These are phyloP conservation scores for Talaromyces proteolyticus DNA, from an alignment of 495 filamentous ascomycete species.

Conservation along the genomic window DNA sequence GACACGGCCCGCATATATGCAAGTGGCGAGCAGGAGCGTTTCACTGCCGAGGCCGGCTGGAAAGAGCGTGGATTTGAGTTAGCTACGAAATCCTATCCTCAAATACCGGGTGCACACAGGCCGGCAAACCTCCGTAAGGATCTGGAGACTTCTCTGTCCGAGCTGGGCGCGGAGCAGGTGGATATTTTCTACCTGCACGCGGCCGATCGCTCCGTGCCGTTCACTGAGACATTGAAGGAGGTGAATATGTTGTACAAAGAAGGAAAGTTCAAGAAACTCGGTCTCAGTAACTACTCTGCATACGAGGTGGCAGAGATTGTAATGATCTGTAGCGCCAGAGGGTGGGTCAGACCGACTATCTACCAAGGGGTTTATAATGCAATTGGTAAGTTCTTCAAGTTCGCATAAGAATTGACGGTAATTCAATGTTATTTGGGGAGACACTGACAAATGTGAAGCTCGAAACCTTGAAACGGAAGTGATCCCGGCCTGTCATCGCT, in stretches of 20 bases:
- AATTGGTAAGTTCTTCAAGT: too few relatives aligned
- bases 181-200: conserved; percentile 91
- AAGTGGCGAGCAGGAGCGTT: conserved; percentile 61
- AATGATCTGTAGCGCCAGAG: conserved; percentile 29
- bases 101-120: conserved; percentile 49
- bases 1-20: conserved; percentile 65
- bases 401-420: too few relatives aligned
- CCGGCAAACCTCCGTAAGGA: conserved; percentile 53
- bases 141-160: conserved; percentile 59
- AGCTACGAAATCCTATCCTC: conserved; percentile 55
- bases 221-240: conserved; percentile 71
- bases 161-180: conserved; percentile 68
- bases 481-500: conserved; percentile 72
- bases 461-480: conserved; percentile 78
- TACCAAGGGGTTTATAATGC: conserved; percentile 47
- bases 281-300: conserved; percentile 39
- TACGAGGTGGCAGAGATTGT: conserved; percentile 37
- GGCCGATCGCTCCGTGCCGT: conserved; percentile 70
- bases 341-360: conserved; percentile 34
- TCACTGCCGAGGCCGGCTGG: conserved; percentile 59
- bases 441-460: too few relatives aligned
- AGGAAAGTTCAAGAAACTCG: conserved; percentile 35
- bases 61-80: conserved; percentile 63
- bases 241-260: conserved; percentile 66
- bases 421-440: too few relatives aligned